phyloP scores from a whole-genome alignment of 768 basidiomycete genomes.

The Russula earlei region DNA sequence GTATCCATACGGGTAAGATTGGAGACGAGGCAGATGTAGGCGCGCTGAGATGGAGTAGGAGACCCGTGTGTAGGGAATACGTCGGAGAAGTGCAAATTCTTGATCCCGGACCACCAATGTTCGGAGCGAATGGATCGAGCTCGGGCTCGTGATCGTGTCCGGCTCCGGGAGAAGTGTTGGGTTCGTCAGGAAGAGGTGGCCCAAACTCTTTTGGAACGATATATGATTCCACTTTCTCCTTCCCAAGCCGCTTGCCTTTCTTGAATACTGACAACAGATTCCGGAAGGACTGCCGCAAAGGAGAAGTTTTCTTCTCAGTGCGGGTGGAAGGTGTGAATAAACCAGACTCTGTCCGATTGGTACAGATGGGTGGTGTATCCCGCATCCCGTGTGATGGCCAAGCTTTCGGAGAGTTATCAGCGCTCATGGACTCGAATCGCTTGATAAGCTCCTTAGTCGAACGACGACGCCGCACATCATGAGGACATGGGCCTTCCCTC shows the following conservation, averaged over 20 bases:
- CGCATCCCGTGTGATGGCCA: background rate
- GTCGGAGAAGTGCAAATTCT: slow-evolving; percentile 20
- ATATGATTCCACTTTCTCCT: slow-evolving; percentile 21
- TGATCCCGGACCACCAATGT: background rate
- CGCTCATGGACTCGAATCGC: slow-evolving; percentile 40
- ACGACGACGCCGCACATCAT: slow-evolving; percentile 8
- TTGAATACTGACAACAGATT: slow-evolving; percentile 56
- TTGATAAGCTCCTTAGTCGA: slow-evolving; percentile 45
- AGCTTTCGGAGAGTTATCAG: background rate
- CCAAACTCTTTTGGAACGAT: slow-evolving; percentile 5
- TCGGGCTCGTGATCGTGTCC: background rate
- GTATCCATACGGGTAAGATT: slow-evolving; percentile 39
- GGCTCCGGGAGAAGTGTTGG: background rate
- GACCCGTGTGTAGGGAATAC: slow-evolving; percentile 25
- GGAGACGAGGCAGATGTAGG: slow-evolving; percentile 19
- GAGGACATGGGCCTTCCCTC: background rate
- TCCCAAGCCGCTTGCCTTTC: slow-evolving; percentile 30
- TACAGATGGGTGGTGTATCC: slow-evolving; percentile 15
- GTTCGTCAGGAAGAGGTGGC: background rate
- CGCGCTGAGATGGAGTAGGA: slow-evolving; percentile 42
- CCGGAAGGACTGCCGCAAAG: slow-evolving; percentile 53
- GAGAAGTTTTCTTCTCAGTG: slow-evolving; percentile 41
- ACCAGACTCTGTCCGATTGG: slow-evolving; percentile 15
- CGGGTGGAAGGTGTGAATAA: slow-evolving; percentile 21
- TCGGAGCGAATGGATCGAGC: background rate